These are phyloP conservation scores for Calonectria ilicicola DNA, from an alignment of 2,329 filamentous ascomycete species.

Conservation along the genomic window DNA sequence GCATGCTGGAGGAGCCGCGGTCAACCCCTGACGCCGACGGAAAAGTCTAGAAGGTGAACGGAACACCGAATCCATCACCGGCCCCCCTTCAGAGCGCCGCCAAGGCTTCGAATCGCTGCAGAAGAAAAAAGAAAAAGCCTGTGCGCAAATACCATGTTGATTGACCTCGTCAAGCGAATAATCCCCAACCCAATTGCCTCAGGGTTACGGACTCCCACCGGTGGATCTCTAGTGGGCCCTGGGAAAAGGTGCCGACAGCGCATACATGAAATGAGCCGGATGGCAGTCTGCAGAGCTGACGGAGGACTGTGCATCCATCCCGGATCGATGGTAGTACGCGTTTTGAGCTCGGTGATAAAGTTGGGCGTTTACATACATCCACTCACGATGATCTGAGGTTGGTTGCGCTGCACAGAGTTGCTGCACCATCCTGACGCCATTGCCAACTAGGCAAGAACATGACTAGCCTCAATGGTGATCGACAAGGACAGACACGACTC, in stretches of 20 bases:
- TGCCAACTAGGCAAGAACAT: neutral
- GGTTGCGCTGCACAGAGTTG: neutral
- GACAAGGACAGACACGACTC: conserved; percentile 1
- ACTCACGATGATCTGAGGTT: conserved; percentile 10
- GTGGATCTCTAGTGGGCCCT: conserved; percentile 10
- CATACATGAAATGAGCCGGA: neutral
- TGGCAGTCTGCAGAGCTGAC: neutral
- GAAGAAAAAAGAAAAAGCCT: neutral
- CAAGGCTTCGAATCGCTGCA: neutral
- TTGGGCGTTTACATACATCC: neutral
- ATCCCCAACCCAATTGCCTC: neutral
- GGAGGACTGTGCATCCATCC: neutral
- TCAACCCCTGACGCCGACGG: conserved; percentile 6
- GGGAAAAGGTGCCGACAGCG: neutral
- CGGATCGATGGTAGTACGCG: neutral
- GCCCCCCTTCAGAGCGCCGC: neutral
- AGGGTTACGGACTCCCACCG: neutral
- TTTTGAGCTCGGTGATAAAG: conserved; percentile 10
- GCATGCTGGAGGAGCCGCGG: neutral
- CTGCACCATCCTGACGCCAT: conserved; percentile 2
- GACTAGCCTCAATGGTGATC: conserved; percentile 2
- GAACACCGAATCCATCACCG: conserved; percentile 7
- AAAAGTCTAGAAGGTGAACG: conserved; percentile 26
- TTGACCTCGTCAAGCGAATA: neutral
- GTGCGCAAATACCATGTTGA: neutral